Percentiles rank a stretch among this genome's conserved stretches.
These are phyloP conservation scores for Nicotiana benthamiana DNA, from an alignment of 257 asterid genomes.

Conservation along the genomic window DNA sequence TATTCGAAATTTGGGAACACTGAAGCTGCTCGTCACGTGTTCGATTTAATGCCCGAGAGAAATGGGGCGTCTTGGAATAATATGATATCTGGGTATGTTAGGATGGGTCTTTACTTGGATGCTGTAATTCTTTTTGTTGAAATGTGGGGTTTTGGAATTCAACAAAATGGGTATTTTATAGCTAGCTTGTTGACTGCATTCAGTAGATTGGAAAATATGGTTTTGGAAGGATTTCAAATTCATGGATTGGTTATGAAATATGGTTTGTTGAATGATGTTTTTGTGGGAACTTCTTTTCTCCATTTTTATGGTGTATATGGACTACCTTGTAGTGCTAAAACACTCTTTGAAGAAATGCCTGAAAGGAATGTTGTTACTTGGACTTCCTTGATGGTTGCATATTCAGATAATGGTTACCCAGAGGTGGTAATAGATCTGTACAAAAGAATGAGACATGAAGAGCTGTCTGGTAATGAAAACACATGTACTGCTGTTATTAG, in stretches of 20 bases:
- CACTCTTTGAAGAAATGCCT: conserved; percentile 61
- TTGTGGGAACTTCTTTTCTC: conserved; percentile 66
- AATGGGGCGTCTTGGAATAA: conserved; percentile 76
- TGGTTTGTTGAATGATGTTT: conserved; percentile 52
- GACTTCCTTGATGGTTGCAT: conserved; percentile 85
- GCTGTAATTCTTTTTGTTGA: conserved; percentile 46
- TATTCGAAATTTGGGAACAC: conserved; percentile 43
- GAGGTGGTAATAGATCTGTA: conserved; percentile 40
- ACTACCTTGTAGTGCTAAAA: conserved; percentile 35
- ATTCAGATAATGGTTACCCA: conserved; percentile 39
- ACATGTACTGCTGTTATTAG: conserved; percentile 61
- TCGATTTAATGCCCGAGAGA: conserved; percentile 61
- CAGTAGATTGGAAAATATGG: conserved; percentile 55
- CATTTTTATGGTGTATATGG: conserved; percentile 77
- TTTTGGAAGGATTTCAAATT: conserved; percentile 54
- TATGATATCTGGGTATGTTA: conserved; percentile 72
- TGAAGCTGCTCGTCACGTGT: conserved; percentile 46
- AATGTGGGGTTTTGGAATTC: conserved; percentile 50
- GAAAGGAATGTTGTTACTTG: conserved; percentile 83
- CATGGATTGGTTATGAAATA: conserved; percentile 66
- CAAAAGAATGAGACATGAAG: conserved; percentile 46
- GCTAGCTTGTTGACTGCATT: conserved; percentile 70
- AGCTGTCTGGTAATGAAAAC: conserved; percentile 50
- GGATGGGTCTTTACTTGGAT: conserved; percentile 32
- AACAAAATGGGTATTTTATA: conserved; percentile 43